Percentiles rank a stretch among this genome's conserved stretches.
Evolutionary conservation across 495 filamentous ascomycete genomes (phyloP).

Genomic region (Cetradonia linearis): DNA sequence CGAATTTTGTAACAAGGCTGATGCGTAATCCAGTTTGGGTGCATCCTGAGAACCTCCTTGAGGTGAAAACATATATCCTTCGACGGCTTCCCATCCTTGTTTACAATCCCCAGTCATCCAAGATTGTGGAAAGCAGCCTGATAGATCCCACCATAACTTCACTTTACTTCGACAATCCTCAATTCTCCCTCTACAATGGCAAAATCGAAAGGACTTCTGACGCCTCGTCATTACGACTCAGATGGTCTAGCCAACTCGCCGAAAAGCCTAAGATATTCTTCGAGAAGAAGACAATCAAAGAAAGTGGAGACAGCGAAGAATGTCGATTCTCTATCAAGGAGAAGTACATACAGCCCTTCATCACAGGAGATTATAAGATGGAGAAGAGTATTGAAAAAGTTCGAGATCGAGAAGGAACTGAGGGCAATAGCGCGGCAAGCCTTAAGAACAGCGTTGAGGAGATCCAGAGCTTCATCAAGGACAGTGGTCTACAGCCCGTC

Average conservation of each 20-base stretch:
- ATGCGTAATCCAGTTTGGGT: slow-evolving; percentile 61
- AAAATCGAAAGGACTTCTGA: slow-evolving; percentile 72
- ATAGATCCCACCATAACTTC: slow-evolving; percentile 87
- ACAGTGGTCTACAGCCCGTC: slow-evolving; percentile 70
- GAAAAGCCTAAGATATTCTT: slow-evolving; percentile 67
- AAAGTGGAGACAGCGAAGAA: slow-evolving; percentile 63
- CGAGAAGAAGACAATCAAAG: slow-evolving; percentile 79
- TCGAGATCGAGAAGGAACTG: slow-evolving; percentile 51
- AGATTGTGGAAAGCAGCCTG: slow-evolving; percentile 61
- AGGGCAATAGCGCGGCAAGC: slow-evolving; percentile 50
- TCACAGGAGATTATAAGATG: slow-evolving; percentile 79
- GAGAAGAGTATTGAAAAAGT: slow-evolving; percentile 83
- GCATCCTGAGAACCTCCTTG: slow-evolving; percentile 84
- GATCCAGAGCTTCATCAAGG: slow-evolving; percentile 70
- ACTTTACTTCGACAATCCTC: slow-evolving; percentile 84
- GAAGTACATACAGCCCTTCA: slow-evolving; percentile 84
- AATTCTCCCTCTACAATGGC: slow-evolving; percentile 72
- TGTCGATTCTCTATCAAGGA: slow-evolving; percentile 76
- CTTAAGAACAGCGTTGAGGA: slow-evolving; percentile 64
- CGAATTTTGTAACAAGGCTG: slow-evolving; percentile 54
- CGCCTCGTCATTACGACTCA: slow-evolving; percentile 71
- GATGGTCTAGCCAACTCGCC: slow-evolving; percentile 83
- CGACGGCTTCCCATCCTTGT: slow-evolving; percentile 82
- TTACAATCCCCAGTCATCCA: slow-evolving; percentile 77
- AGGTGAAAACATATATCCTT: slow-evolving; percentile 90